Percentiles rank a stretch among this genome's conserved stretches.
These are phyloP conservation scores for Bipolaris oryzae DNA, from an alignment of 2,329 filamentous ascomycete species.

Conservation along the genomic window DNA sequence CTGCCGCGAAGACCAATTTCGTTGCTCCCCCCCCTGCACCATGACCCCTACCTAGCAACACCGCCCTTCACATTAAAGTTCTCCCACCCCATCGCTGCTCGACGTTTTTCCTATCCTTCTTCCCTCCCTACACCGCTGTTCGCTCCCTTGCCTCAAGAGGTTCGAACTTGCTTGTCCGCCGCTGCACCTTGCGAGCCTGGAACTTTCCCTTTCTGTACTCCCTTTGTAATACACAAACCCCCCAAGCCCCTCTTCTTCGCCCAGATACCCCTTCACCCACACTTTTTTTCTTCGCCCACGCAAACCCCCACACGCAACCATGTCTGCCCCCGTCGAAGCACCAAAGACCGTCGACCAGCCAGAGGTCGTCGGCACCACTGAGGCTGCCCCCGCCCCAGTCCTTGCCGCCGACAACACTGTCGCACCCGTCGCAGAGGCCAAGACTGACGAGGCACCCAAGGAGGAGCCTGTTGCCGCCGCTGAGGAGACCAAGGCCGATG, in stretches of 20 bases:
- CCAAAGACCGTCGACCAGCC: conserved; percentile 68
- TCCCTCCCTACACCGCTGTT: conserved; percentile 40
- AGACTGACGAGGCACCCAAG: conserved; percentile 52
- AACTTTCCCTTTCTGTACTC: conserved; percentile 37
- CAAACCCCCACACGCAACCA: conserved; percentile 47
- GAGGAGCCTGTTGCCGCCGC: conserved; percentile 38
- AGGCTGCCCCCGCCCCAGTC: conserved; percentile 46
- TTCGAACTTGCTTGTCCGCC: conserved; percentile 39
- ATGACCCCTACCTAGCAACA: conserved; percentile 43
- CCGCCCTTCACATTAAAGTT: conserved; percentile 44
- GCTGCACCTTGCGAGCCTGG: conserved; percentile 39
- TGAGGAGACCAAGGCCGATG: conserved; percentile 39
- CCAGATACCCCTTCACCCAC: conserved; percentile 12
- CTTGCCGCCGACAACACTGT: conserved; percentile 42
- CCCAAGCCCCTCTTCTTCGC: conserved; percentile 22
- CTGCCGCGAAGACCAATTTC: conserved; percentile 44
- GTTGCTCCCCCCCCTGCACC: conserved; percentile 35
- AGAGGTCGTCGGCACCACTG: conserved; percentile 40
- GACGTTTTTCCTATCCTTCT: conserved; percentile 38
- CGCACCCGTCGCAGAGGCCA: conserved; percentile 50
- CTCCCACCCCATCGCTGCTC: conserved; percentile 36
- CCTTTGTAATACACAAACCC: conserved; percentile 42
- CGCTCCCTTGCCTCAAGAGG: conserved; percentile 28
- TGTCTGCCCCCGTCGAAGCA: conserved; percentile 70
- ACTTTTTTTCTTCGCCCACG: conserved; percentile 9